Conservation (phyloP, 129 eudicot species). For the Flaveria sonorensis region DNA sequence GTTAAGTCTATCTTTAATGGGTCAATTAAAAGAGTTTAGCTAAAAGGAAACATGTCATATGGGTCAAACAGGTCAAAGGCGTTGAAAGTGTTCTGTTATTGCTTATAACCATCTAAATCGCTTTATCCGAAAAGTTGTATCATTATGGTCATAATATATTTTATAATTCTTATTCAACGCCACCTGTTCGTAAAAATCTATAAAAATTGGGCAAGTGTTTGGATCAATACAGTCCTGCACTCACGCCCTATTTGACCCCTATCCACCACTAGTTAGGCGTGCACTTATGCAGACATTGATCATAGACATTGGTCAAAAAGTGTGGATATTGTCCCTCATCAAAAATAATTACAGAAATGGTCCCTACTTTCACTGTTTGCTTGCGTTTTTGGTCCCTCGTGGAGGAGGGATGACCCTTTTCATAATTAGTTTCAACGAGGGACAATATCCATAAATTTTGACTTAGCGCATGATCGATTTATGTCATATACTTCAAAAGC, state of each 20-base stretch:
- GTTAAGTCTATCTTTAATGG: background rate
- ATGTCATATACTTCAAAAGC: background rate
- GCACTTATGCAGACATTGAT: background rate
- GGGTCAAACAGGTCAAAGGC: background rate
- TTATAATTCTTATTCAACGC: background rate
- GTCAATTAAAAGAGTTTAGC: background rate
- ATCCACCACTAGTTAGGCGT: background rate
- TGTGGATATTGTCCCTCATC: too few relatives aligned
- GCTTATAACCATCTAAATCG: background rate
- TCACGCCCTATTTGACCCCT: background rate
- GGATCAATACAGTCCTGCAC: background rate
- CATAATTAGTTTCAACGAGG: background rate
- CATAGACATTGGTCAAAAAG: background rate
- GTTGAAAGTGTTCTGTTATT: background rate
- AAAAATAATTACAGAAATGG: too few relatives aligned
- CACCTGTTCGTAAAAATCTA: background rate
- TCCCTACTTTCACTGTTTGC: too few relatives aligned
- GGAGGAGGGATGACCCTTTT: too few relatives aligned
- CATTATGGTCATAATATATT: background rate
- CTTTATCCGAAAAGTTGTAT: background rate
- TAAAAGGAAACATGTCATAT: background rate
- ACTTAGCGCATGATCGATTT: background rate
- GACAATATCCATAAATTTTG: background rate
- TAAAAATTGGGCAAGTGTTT: background rate
- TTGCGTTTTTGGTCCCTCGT: too few relatives aligned